Conservation (phyloP, 2,329 filamentous ascomycete genomes). For the Pyrenophora teres region DNA sequence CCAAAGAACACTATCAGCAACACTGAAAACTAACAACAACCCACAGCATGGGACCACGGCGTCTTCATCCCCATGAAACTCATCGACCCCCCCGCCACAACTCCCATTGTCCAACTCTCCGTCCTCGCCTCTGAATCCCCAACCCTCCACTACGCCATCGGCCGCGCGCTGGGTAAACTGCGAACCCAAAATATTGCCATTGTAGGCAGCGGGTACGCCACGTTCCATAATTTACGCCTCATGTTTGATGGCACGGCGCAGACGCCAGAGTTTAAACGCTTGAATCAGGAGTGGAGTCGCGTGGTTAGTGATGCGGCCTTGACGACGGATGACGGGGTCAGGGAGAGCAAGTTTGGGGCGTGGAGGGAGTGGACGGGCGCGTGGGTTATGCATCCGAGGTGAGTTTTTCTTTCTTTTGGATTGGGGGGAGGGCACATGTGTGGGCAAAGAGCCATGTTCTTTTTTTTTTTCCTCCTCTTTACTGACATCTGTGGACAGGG, state of each 20-base stretch:
- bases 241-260: slow-evolving; percentile 48
- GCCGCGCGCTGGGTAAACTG: slow-evolving; percentile 57
- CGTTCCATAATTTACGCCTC: slow-evolving; percentile 59
- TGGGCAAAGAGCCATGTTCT: no score
- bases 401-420: no score
- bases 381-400: slow-evolving; percentile 59
- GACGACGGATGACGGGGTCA: slow-evolving; percentile 41
- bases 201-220: slow-evolving; percentile 64
- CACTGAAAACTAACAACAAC: not conserved
- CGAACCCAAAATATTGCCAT: slow-evolving; percentile 62
- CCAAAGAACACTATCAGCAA: not conserved
- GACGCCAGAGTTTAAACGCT: slow-evolving; percentile 37
- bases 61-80: slow-evolving; percentile 64
- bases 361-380: slow-evolving; percentile 58
- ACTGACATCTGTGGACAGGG: not conserved
- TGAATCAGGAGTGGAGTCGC: slow-evolving; percentile 53
- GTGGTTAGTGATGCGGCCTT: slow-evolving; percentile 51
- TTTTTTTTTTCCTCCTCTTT: no score
- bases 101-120: slow-evolving; percentile 63
- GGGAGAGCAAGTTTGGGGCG: slow-evolving; percentile 49
- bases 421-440: no score
- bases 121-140: slow-evolving; percentile 60
- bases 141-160: slow-evolving; percentile 56
- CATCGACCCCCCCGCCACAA: slow-evolving; percentile 56
- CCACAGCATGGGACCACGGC: slow-evolving; percentile 62